Base-by-base conservation (phyloP, 164 flowering plant species). In the Vitis rotundifolia region DNA sequence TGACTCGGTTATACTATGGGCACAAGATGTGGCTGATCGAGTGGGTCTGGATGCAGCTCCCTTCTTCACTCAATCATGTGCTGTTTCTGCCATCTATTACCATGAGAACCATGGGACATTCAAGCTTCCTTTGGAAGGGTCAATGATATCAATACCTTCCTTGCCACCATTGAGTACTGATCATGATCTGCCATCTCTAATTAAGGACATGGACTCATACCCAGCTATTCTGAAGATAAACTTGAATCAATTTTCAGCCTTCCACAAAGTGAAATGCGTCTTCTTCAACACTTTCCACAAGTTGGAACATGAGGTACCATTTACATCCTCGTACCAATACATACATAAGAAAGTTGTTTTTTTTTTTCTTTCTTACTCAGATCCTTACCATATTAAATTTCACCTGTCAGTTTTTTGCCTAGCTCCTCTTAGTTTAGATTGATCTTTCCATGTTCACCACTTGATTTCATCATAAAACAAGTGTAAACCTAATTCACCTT, bases 1-100 rank as follows among this genome's bases (percentile, higher is more conserved):
- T 52, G 92, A 90, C 31, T 67, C 85, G 5, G 0, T 53, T 3
- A 31, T 83, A 49, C 78, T 86, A 8, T 88, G 89, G 91, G 84
- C 66, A 4, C 60, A 85, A 2, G 83, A 81, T 5, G 54, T 87
- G 0, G 87, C 80, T 2, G 67, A 69, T 29, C 13, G 50, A 8
- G 18, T 16, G 2, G 87, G 85, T 3, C 3, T 90, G 7, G 15
- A n/a, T 9, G 84, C 74, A 1, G 89, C 84, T 8, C 11, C 87
- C 0, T 83, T 88, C 61, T 85, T 78, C 75, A 84, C 95, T 29
- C 87, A 87, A 28, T 51, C 87, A 0, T 76, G 82, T 51, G 66
- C 68, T 3, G 82, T 85, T 13, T 55, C 50, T 67, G 63, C 61
- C 14, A 61, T 84, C 0, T 82, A 76, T 59, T 81, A 76, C 66